These are phyloP conservation scores for Coemansia sp. DNA, from an alignment of 192 early-diverging fungal species.

Conservation along the genomic window DNA sequence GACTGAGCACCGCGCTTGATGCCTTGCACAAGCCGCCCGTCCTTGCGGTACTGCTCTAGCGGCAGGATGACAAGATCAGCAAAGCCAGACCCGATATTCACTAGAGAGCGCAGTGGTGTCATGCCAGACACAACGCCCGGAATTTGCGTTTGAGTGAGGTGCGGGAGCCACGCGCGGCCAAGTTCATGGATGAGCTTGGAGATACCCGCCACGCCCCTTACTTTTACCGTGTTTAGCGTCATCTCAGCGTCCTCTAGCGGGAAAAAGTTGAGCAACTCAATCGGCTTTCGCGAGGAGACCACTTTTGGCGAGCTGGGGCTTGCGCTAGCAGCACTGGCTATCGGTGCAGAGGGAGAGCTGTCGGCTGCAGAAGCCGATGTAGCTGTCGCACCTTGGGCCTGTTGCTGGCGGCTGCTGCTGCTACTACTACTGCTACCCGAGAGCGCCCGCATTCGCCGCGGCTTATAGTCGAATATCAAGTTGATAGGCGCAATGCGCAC, in stretches of 20 bases:
- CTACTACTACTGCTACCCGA: constrained; percentile 13
- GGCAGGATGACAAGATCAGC: constrained; percentile 91
- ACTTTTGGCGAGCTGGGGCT: not conserved
- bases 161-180: constrained; percentile 80
- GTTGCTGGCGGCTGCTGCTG: not conserved
- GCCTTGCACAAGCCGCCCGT: constrained; percentile 85
- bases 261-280: constrained; percentile 85
- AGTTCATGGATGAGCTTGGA: constrained; percentile 65
- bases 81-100: constrained; percentile 87
- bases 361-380: not conserved
- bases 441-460: constrained; percentile 79
- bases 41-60: constrained; percentile 88
- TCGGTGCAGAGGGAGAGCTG: not conserved
- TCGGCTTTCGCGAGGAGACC: constrained; percentile 11
- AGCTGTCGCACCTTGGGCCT: not conserved
- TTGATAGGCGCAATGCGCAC: constrained; percentile 72
- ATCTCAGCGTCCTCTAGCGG: constrained; percentile 90
- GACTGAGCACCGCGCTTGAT: constrained; percentile 84
- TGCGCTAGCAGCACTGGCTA: not conserved
- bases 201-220: constrained; percentile 78
- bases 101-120: constrained; percentile 81
- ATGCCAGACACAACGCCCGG: constrained; percentile 88
- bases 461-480: constrained; percentile 94
- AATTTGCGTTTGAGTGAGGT: constrained; percentile 88
- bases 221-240: constrained; percentile 70